Evolutionary conservation across 805 yeast genomes (phyloP), one percentile per base, ranked within the genome.

Genomic region (Yamadazyma akitaensis): DNA sequence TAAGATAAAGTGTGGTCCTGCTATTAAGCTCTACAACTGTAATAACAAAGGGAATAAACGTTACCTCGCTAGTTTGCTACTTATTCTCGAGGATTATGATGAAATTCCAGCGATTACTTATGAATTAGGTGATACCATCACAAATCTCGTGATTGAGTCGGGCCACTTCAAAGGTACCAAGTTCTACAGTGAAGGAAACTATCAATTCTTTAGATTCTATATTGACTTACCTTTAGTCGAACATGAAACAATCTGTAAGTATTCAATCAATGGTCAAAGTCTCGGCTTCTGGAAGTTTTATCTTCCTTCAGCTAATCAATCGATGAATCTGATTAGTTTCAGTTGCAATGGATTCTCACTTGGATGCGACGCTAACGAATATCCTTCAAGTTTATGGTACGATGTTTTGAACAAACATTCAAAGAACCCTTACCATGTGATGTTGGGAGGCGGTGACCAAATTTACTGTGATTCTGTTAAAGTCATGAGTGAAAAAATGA

Each of bases 381-480:
- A 82, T 67, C 80, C 82, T 49, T 88, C 91, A 8, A 83, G 88
- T 2, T 65, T 94, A 52, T 92, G 98, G 98, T 74, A 70, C 34
- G 97, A 94, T 60, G 95, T 92, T 2, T 57, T 91, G 55, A 70
- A 76, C 24, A 79, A 80, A 49, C 97, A 92, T 59, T 63, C 70
- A 14, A 55, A 63, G 6, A 70, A 74, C 34, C 79, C 78, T 34
- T 88, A 88, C 65, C 97, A 92, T 63, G 97, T 89, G 4, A 91
- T 92, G 96, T 71, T 94, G 25, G 98, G 98, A 25, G 98, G 98
- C 43, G 99, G 99, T 28, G 99, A 92, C 66, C 99, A 92, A 67
- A 77, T 92, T 42, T 92, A 92, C 63, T 82, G 91, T 43, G 99
- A 92, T 65, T 75, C 88, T 1, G 81, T 92, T 54, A 86, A 85